These are phyloP conservation scores for Exophiala xenobiotica DNA, from an alignment of 2,329 filamentous ascomycete species.

Conservation along the genomic window DNA sequence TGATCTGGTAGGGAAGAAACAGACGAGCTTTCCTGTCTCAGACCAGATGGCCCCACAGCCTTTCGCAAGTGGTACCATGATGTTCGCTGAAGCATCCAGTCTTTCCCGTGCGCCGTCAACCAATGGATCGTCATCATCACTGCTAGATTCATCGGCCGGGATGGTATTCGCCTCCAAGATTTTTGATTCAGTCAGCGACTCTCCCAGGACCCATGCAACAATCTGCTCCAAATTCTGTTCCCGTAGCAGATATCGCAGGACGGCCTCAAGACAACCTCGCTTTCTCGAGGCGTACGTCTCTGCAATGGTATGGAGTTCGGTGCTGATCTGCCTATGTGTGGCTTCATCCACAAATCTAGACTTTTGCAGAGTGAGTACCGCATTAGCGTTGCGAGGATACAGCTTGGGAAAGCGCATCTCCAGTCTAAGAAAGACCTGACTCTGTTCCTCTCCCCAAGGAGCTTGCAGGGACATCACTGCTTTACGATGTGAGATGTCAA, in stretches of 20 bases:
- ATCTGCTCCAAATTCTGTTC: constrained; percentile 60
- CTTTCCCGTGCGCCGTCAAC: constrained; percentile 28
- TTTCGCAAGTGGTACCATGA: constrained; percentile 63
- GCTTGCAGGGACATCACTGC: constrained; percentile 59
- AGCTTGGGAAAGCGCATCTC: constrained; percentile 58
- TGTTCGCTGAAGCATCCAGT: constrained; percentile 50
- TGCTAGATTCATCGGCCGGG: constrained; percentile 77
- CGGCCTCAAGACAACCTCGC: constrained; percentile 59
- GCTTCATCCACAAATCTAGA: constrained; percentile 57
- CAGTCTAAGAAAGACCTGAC: constrained; percentile 56
- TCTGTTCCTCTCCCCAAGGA: constrained; percentile 57
- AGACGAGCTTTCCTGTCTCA: constrained; percentile 56
- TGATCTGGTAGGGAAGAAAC: constrained; percentile 56
- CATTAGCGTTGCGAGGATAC: constrained; percentile 54
- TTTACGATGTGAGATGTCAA: constrained; percentile 55
- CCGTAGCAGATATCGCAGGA: constrained; percentile 61
- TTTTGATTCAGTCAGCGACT: constrained; percentile 56
- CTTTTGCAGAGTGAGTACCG: constrained; percentile 56
- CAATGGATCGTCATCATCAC: constrained; percentile 64
- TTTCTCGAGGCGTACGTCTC: constrained; percentile 54
- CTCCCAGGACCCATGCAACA: constrained; percentile 52
- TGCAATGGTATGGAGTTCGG: constrained; percentile 56
- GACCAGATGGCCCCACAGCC: constrained; percentile 59
- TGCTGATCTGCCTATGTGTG: constrained; percentile 49
- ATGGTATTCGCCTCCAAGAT: constrained; percentile 45